These are phyloP conservation scores for Coleophoma cylindrospora DNA, from an alignment of 2,329 filamentous ascomycete genomes.

Conservation along the genomic window DNA sequence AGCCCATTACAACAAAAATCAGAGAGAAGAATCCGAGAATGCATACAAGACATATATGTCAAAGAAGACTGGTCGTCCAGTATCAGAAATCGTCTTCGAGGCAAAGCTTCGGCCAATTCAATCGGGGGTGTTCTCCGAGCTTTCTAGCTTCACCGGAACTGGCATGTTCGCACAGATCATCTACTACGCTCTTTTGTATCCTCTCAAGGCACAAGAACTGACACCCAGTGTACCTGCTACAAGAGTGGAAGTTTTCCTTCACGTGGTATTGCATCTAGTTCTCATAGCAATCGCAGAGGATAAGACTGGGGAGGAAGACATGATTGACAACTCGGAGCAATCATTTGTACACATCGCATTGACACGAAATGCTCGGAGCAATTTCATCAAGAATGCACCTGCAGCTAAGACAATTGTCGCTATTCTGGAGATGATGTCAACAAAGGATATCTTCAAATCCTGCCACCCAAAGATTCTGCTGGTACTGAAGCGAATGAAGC, in stretches of 20 bases:
- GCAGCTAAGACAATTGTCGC: slow-evolving; percentile 58
- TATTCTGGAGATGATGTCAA: slow-evolving; percentile 55
- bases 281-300: slow-evolving; percentile 87
- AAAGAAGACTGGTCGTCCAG: slow-evolving; percentile 76
- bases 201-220: slow-evolving; percentile 61
- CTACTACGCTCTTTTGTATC: slow-evolving; percentile 82
- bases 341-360: slow-evolving; percentile 75
- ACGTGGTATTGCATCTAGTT: slow-evolving; percentile 83
- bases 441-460: slow-evolving; percentile 70
- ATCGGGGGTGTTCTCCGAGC: slow-evolving; percentile 69
- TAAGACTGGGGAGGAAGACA: slow-evolving; percentile 49
- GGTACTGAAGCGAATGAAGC: slow-evolving; percentile 78
- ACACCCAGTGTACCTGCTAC: slow-evolving; percentile 75
- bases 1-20: slow-evolving; percentile 94
- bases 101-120: slow-evolving; percentile 73
- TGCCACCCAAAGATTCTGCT: slow-evolving; percentile 81
- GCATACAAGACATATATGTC: slow-evolving; percentile 85
- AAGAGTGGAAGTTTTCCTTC: slow-evolving; percentile 84
- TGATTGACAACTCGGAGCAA: slow-evolving; percentile 38
- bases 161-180: slow-evolving; percentile 86
- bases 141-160: slow-evolving; percentile 77
- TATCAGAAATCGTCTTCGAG: slow-evolving; percentile 85
- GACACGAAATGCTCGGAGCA: slow-evolving; percentile 55
- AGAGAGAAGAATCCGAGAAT: slow-evolving; percentile 89
- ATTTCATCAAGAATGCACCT: slow-evolving; percentile 52